phyloP scores from a whole-genome alignment of 768 basidiomycete species.

The Lentinula boryana region DNA sequence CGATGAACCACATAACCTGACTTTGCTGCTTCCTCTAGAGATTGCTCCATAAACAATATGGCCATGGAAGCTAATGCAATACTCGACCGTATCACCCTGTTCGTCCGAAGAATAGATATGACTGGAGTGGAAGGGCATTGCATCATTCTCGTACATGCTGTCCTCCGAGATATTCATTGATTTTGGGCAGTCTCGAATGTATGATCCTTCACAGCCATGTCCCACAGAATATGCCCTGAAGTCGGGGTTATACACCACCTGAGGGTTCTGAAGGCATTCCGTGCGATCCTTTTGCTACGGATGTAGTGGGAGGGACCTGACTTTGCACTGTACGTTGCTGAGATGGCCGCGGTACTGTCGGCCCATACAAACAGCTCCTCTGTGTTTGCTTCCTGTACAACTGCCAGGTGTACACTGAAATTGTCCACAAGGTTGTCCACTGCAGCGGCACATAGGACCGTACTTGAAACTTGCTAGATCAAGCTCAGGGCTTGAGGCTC shows the following conservation, averaged over 20 bases:
- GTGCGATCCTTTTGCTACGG: constrained; percentile 34
- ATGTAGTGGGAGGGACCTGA: too few relatives aligned
- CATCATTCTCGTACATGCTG: constrained; percentile 20
- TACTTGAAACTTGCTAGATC: too few relatives aligned
- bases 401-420: too few relatives aligned
- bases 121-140: constrained; percentile 7
- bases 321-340: too few relatives aligned
- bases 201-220: constrained; percentile 19
- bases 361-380: too few relatives aligned
- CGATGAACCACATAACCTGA: neutral
- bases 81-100: neutral
- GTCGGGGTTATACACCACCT: constrained; percentile 30
- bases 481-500: too few relatives aligned
- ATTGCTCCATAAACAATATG: neutral
- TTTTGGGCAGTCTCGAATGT: constrained; percentile 28
- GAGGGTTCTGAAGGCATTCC: constrained; percentile 21
- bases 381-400: too few relatives aligned
- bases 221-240: constrained; percentile 24
- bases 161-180: constrained; percentile 31
- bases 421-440: too few relatives aligned
- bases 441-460: too few relatives aligned
- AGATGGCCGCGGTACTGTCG: too few relatives aligned
- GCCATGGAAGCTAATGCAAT: neutral
- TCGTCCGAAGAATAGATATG: neutral
- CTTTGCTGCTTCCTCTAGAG: neutral